phyloP scores from a whole-genome alignment of 148 eudicot species.

The Camellia sinensis region DNA sequence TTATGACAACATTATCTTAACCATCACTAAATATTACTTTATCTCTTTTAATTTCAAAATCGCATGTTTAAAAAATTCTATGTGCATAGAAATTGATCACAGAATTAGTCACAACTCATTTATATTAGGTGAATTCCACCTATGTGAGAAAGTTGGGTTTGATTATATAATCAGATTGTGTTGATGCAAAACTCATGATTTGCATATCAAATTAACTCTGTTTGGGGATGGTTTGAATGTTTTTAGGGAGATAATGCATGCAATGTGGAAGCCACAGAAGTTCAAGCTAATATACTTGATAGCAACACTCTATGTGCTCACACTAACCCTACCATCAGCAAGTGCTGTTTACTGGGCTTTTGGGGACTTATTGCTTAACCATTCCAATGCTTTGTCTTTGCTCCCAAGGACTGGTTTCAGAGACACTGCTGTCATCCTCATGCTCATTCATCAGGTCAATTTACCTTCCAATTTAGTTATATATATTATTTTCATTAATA shows the following conservation, averaged over 20 bases:
- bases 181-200: neutral
- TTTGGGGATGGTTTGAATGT: no score
- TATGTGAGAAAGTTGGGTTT: no score
- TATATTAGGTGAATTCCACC: no score
- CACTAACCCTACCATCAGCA: conserved; percentile 79
- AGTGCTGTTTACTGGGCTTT: conserved; percentile 89
- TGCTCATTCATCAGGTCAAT: conserved; percentile 76
- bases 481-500: neutral
- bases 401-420: conserved; percentile 60
- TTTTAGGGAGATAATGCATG: conserved; percentile 79
- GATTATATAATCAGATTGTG: no score
- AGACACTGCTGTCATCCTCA: conserved; percentile 69
- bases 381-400: conserved; percentile 66
- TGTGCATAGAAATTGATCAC: no score
- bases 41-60: no score
- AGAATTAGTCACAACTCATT: no score
- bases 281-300: conserved; percentile 68
- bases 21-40: no score
- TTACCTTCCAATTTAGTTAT: neutral
- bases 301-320: conserved; percentile 73
- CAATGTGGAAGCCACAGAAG: conserved; percentile 88
- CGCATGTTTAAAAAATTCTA: no score
- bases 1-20: neutral
- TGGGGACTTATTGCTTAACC: conserved; percentile 65
- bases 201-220: neutral